phyloP scores from a whole-genome alignment of 768 basidiomycete genomes.

The Russula olivacea region DNA sequence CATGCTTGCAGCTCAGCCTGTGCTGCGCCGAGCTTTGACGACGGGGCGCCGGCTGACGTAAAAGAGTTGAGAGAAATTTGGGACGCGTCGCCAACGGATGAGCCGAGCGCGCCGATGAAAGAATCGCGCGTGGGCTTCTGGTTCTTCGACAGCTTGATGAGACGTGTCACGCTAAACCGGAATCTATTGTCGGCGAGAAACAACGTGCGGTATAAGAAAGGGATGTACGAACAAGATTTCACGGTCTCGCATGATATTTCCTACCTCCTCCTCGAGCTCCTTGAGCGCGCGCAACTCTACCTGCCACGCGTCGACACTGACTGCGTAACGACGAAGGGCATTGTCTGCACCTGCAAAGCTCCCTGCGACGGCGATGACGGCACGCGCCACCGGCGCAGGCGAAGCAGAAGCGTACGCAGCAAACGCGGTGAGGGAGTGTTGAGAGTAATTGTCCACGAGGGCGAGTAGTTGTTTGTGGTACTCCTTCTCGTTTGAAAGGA shows the following conservation, averaged over 20 bases:
- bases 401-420: slow-evolving; percentile 70
- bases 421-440: slow-evolving; percentile 56
- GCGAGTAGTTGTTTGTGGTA: slow-evolving; percentile 55
- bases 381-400: slow-evolving; percentile 46
- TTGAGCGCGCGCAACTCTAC: slow-evolving; percentile 55
- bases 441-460: slow-evolving; percentile 50
- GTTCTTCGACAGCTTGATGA: slow-evolving; percentile 72
- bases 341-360: slow-evolving; percentile 61
- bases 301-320: slow-evolving; percentile 59
- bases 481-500: slow-evolving; percentile 65
- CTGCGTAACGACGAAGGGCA: slow-evolving; percentile 56
- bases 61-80: slow-evolving; percentile 23
- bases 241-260: slow-evolving; percentile 62
- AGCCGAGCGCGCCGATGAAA: slow-evolving; percentile 37
- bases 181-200: not conserved
- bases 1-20: slow-evolving; percentile 80
- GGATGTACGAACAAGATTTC: slow-evolving; percentile 64
- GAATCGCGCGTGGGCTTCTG: slow-evolving; percentile 38
- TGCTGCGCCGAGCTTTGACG: slow-evolving; percentile 52
- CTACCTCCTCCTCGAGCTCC: slow-evolving; percentile 66
- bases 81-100: slow-evolving; percentile 37
- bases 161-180: slow-evolving; percentile 56
- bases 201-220: not conserved
- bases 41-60: slow-evolving; percentile 4
- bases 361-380: slow-evolving; percentile 49